Evolutionary conservation across 164 flowering plant genomes (phyloP), one percentile per base, ranked within the genome.

Genomic region (Buxus sempervirens): DNA sequence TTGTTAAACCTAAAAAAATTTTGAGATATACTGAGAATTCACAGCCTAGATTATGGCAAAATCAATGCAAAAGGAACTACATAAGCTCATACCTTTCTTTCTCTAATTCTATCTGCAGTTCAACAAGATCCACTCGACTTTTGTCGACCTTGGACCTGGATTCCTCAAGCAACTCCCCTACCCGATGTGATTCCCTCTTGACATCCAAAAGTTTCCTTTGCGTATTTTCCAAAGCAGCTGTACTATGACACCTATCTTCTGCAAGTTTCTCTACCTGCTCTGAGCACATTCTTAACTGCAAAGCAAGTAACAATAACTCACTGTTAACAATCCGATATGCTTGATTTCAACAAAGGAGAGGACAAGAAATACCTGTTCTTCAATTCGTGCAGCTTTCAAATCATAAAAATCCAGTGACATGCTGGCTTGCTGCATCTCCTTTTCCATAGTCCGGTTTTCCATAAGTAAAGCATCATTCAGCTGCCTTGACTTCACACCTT

Each of bases 401-500:
- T 79, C 75, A 70, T 68, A 85, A 53, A 84, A 78, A 64, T 82
- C 82, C 59, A 84, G 78, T 69, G 87, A 80, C 54, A 78, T 70
- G 62, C 75, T 91, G 58, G 80, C 83, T 75, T 76, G 87, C 59
- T 84, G 88, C 75, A 90, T 70, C 66, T 82, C 84, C 72, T 67
- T 88, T 61, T 86, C 91, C 81, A 82, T 65, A 27, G 65, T 71
- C 66, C 63, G 77, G 62, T 83, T 93, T 16, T 90, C 96, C 81
- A 80, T 64, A 32, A 65, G 75, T 68, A 96, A 60, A 64, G 79
- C 66, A 73, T 84, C 82, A 68, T 75, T 84, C 70, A 77, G 64
- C 70, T 96, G 98, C 69, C 83, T 90, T 66, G 88, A 81, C 65
- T 66, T 81, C 65, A 79, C 77, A 58, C 96, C 96, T 71, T 96